These are phyloP conservation scores for Aspergillus carbonarius DNA, from an alignment of 2,329 filamentous ascomycete species.

Conservation along the genomic window DNA sequence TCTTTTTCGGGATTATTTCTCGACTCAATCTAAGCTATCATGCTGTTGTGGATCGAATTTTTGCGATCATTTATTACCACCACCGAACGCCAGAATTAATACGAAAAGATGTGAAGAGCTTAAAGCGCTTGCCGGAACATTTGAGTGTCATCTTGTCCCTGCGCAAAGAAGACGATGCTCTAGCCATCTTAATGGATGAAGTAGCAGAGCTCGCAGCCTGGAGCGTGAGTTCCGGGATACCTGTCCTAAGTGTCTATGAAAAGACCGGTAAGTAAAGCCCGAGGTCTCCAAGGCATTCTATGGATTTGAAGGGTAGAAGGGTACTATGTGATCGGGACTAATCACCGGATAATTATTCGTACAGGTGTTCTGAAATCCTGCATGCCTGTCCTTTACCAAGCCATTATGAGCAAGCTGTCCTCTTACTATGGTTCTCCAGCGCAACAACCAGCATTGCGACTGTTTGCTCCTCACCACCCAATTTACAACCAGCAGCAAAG, in stretches of 20 bases:
- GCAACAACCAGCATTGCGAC: constrained; percentile 67
- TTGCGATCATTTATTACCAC: constrained; percentile 87
- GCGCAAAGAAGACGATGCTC: constrained; percentile 67
- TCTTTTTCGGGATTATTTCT: constrained; percentile 85
- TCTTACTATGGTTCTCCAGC: constrained; percentile 76
- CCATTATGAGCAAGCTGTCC: constrained; percentile 74
- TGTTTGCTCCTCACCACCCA: constrained; percentile 69
- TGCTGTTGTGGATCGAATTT: constrained; percentile 71
- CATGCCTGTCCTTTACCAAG: constrained; percentile 78
- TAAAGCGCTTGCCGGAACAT: constrained; percentile 77
- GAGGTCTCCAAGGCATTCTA: neutral
- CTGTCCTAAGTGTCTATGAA: constrained; percentile 87
- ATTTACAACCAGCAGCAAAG: constrained; percentile 34
- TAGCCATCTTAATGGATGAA: constrained; percentile 85
- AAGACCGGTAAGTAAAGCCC: constrained; percentile 65
- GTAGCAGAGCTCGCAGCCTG: constrained; percentile 89
- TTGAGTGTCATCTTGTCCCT: constrained; percentile 80
- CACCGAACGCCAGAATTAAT: constrained; percentile 94
- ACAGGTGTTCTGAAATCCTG: constrained; percentile 84
- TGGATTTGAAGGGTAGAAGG: neutral
- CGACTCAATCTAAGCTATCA: constrained; percentile 78
- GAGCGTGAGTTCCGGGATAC: constrained; percentile 87
- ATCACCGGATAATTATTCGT: constrained; percentile 4
- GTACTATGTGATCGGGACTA: neutral
- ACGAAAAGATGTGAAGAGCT: constrained; percentile 73